Percentiles rank a stretch among this genome's conserved stretches.
Conservation (phyloP, 352 stramenopile species). For the Pelagophyceae sp. region DNA sequence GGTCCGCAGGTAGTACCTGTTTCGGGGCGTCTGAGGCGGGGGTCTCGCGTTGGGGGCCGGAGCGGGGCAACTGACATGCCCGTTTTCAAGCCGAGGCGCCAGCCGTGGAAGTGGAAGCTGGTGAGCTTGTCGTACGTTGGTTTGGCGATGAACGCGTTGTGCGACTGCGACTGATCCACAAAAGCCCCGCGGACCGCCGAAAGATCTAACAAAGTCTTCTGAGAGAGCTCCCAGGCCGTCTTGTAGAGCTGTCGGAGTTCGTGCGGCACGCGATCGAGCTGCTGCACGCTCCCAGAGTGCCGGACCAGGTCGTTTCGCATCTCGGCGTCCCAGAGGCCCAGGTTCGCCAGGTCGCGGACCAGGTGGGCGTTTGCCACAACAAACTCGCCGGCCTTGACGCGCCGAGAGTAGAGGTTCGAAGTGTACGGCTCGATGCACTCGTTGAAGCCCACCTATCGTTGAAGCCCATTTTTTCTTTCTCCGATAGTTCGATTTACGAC, state of each 20-base stretch:
- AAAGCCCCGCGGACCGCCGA: slow-evolving; percentile 53
- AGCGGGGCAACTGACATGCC: too few species aligned
- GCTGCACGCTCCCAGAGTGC: slow-evolving; percentile 66
- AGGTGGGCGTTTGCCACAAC: slow-evolving; percentile 94
- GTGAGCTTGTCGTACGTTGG: slow-evolving; percentile 82
- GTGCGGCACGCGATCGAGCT: slow-evolving; percentile 52
- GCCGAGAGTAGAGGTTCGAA: slow-evolving; percentile 92
- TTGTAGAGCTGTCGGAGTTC: slow-evolving; percentile 87
- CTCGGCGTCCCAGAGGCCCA: slow-evolving; percentile 86
- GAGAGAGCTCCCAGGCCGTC: slow-evolving; percentile 83
- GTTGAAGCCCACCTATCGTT: slow-evolving; percentile 76
- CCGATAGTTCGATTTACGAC: too few species aligned
- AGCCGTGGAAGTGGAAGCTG: slow-evolving; percentile 92
- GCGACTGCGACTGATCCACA: slow-evolving; percentile 71
- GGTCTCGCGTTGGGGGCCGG: too few species aligned
- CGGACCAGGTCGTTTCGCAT: slow-evolving; percentile 92
- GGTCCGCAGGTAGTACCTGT: slow-evolving; percentile 73
- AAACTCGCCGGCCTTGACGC: slow-evolving; percentile 90
- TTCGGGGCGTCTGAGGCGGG: too few species aligned
- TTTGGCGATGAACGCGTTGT: slow-evolving; percentile 89
- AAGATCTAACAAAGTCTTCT: slow-evolving; percentile 62
- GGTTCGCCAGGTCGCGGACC: slow-evolving; percentile 86
- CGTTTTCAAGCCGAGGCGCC: slow-evolving; percentile 88
- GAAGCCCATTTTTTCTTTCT: too few species aligned
- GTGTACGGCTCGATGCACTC: slow-evolving; percentile 95